phyloP scores from a whole-genome alignment of 345 rosid species.

The Ailanthus altissimus region DNA sequence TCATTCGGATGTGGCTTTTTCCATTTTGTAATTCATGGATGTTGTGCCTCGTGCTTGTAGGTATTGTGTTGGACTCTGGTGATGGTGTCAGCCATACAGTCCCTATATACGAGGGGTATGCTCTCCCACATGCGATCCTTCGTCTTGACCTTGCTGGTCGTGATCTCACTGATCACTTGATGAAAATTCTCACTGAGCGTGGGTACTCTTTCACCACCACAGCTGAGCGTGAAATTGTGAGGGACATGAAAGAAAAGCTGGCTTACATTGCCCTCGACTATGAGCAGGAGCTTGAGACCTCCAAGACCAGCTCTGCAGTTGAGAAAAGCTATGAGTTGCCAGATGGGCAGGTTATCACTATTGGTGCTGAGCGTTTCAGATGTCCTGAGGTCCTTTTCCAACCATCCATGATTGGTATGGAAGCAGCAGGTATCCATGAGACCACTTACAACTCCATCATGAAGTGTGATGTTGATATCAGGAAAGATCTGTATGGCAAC shows the following conservation, averaged over 20 bases:
- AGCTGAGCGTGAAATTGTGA: constrained; percentile 94
- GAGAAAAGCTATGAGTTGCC: constrained; percentile 91
- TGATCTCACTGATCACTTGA: constrained; percentile 80
- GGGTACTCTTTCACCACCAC: constrained; percentile 96
- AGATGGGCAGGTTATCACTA: constrained; percentile 90
- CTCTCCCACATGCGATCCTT: constrained; percentile 86
- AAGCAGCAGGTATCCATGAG: constrained; percentile 88
- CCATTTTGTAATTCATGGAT: not conserved
- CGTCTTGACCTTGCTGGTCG: constrained; percentile 95
- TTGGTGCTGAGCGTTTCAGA: constrained; percentile 87
- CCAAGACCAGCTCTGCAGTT: constrained; percentile 79
- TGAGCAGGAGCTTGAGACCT: constrained; percentile 90
- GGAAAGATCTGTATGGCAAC: constrained; percentile 86
- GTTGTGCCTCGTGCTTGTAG: constrained; percentile 30
- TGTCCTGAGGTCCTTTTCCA: constrained; percentile 97
- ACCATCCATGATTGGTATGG: constrained; percentile 97
- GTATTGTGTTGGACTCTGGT: constrained; percentile 92
- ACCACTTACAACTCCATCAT: constrained; percentile 91
- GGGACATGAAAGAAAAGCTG: constrained; percentile 95
- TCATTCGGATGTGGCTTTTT: not conserved
- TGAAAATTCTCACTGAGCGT: constrained; percentile 94
- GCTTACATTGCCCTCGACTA: constrained; percentile 89
- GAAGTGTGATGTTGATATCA: constrained; percentile 92
- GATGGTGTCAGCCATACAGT: constrained; percentile 97
- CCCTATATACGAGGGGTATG: constrained; percentile 87